Evolutionary conservation across 2,329 filamentous ascomycete species (phyloP), one percentile per base, ranked within the genome.

Genomic region (Iodosphaeria phyllophila): DNA sequence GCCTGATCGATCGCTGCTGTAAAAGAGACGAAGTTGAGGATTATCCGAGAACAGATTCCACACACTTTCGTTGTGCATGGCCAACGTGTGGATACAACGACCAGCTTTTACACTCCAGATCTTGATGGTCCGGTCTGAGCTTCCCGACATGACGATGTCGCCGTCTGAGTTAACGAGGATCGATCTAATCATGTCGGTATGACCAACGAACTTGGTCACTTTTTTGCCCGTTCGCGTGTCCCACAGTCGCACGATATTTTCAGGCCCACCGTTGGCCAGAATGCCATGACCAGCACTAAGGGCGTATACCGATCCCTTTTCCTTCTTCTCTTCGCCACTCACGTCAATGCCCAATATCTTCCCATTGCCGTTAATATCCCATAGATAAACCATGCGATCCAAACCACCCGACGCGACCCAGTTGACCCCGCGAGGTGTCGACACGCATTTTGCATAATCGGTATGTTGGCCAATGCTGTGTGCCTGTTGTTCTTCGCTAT

Each of bases 31-130:
- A 4, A 98, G 63, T 30, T 76, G 65, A 1, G 84, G 83, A 38
- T 92, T 71, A 27, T 86, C 74, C 0, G 89, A 93, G 49, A 77
- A 92, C 13, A 98, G 60, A 2, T 82, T 91, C 89, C 89, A 98
- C 13, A 98, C 80, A 44, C 84, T 93, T 43, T 92, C 83, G 43
- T 92, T 92, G 52, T 98, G 89, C 89, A 98, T 98, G 27, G 84
- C 93, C 38, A 98, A 65, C 1, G 89, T 98, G 50, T 93, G 82
- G 75, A 95, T 86, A 59, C 89, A 98, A 37, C 89, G 67, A 28
- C 89, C 89, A 13, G 83, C 86, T 8, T 79, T 89, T 37, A 95
- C 74, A 36, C 84, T 93, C 89, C 89, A 98, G 29, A 95, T 71
- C 54, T 98, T 98, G 55, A 98, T 75, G 0, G 89, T 95, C 51